Percentiles rank a stretch among this genome's conserved stretches.
phyloP scores from a whole-genome alignment of 106 monocot species.

The Dendrobium chrysotoxum region DNA sequence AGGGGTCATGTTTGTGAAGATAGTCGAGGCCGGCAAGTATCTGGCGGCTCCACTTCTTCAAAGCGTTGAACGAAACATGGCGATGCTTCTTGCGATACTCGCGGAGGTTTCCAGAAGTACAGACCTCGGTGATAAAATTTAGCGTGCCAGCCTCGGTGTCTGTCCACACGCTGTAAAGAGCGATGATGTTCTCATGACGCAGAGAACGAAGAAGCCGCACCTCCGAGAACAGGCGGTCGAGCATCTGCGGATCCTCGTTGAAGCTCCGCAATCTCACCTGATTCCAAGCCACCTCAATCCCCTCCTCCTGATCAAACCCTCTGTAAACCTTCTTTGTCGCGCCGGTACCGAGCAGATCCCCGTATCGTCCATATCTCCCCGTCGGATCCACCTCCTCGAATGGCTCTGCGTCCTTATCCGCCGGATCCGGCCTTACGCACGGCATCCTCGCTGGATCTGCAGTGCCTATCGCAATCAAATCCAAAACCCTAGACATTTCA shows the following conservation, averaged over 20 bases:
- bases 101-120: slow-evolving; percentile 72
- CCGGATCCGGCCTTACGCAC: slow-evolving; percentile 12
- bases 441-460: slow-evolving; percentile 10
- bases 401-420: slow-evolving; percentile 44
- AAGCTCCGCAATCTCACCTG: slow-evolving; percentile 47
- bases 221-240: slow-evolving; percentile 53
- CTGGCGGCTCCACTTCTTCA: slow-evolving; percentile 87
- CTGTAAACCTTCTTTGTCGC: slow-evolving; percentile 79
- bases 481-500: neutral
- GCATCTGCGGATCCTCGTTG: slow-evolving; percentile 18
- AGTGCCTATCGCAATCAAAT: neutral
- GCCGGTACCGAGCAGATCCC: slow-evolving; percentile 56
- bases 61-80: slow-evolving; percentile 62
- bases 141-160: slow-evolving; percentile 22
- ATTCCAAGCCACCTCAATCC: slow-evolving; percentile 91
- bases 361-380: slow-evolving; percentile 77
- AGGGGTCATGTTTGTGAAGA: slow-evolving; percentile 70
- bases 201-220: slow-evolving; percentile 58
- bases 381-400: slow-evolving; percentile 84
- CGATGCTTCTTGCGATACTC: slow-evolving; percentile 57
- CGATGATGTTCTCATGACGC: slow-evolving; percentile 60
- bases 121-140: slow-evolving; percentile 94
- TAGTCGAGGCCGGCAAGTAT: slow-evolving; percentile 67
- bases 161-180: slow-evolving; percentile 35
- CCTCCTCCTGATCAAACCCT: slow-evolving; percentile 79